These are phyloP conservation scores for Discostella stelligeroides DNA, from an alignment of 108 stramenopile species.

Conservation along the genomic window DNA sequence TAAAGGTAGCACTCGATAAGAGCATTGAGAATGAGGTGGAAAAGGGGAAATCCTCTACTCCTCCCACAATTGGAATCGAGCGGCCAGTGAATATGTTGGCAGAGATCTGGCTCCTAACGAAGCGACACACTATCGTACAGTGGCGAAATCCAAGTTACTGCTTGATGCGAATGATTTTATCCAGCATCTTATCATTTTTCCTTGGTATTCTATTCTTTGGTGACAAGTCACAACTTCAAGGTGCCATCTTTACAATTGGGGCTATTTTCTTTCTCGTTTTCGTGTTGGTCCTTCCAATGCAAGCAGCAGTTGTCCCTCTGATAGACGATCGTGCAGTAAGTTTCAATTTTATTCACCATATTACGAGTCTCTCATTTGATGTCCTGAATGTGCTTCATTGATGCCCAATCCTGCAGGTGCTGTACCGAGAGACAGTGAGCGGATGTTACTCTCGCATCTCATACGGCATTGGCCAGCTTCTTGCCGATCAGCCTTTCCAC, in stretches of 20 bases:
- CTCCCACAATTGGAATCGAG: not conserved
- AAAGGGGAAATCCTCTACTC: not conserved
- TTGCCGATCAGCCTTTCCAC: slow-evolving; percentile 53
- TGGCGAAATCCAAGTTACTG: slow-evolving; percentile 51
- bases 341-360: not conserved
- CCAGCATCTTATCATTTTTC: slow-evolving; percentile 20
- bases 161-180: slow-evolving; percentile 39
- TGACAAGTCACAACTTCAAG: slow-evolving; percentile 24
- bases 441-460: slow-evolving; percentile 46
- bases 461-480: slow-evolving; percentile 47
- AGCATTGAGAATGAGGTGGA: slow-evolving; percentile 27
- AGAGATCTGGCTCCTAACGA: slow-evolving; percentile 32
- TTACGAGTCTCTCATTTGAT: too few relatives aligned
- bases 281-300: slow-evolving; percentile 56
- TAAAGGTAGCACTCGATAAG: not conserved
- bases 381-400: too few relatives aligned
- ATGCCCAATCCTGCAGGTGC: too few relatives aligned
- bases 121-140: slow-evolving; percentile 41
- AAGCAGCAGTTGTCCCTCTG: slow-evolving; percentile 48
- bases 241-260: slow-evolving; percentile 51
- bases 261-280: slow-evolving; percentile 51
- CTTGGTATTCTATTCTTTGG: slow-evolving; percentile 49
- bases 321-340: slow-evolving; percentile 46
- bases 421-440: slow-evolving; percentile 49
- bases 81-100: slow-evolving; percentile 10